Base-by-base conservation (phyloP, 2,329 filamentous ascomycete species). In the Cylindrodendrum hubeiense region DNA sequence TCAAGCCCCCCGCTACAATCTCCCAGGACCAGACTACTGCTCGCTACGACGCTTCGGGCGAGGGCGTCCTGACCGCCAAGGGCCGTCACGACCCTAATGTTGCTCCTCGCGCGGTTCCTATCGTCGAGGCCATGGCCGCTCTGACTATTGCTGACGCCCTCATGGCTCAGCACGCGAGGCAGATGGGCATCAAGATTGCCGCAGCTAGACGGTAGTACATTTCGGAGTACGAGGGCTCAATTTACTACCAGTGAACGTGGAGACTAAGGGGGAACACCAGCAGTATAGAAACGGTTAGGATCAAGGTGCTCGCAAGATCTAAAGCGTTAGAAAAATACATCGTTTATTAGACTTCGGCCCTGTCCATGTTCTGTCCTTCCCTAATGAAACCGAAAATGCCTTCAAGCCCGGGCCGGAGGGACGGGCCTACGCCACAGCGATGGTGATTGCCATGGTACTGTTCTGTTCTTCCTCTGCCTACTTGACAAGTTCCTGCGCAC, bases 1-100 rank as follows among this genome's bases (percentile, higher is more conserved):
- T 98, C 89, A 98, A 98, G 86, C 93, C 95, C 9, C 90, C 95
- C 4, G 95, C 95, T 24, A 98, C 95, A 2, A 98, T 98, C 76
- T 91, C 93, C 41, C 91, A 95, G 81, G 91, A 92, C 41, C 95
- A 98, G 83, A 86, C 86, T 17, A 98, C 95, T 1, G 90, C 90
- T 15, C 91, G 88, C 8, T 98, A 97, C 80, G 90, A 91, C 66
- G 91, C 91, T 55, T 82, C 85, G 13, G 74, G 75, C n/a, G 89
- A 92, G 67, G 95, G 95, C 53, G 83, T 92, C 5, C 84, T 98
- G 49, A 93, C 94, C 69, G 94, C 95, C 49, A 98, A 97, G 86
- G 95, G 95, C 28, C 86, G 95, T 66, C 95, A 98, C 79, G 95
- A 98, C 78, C 95, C 95, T 12, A 97, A 93, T 76, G 95, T 98